A percentile compares a stretch with the other conserved stretches of the same genome.
These are phyloP conservation scores for Calvatia gigantea DNA, from an alignment of 768 basidiomycete genomes.

Conservation along the genomic window DNA sequence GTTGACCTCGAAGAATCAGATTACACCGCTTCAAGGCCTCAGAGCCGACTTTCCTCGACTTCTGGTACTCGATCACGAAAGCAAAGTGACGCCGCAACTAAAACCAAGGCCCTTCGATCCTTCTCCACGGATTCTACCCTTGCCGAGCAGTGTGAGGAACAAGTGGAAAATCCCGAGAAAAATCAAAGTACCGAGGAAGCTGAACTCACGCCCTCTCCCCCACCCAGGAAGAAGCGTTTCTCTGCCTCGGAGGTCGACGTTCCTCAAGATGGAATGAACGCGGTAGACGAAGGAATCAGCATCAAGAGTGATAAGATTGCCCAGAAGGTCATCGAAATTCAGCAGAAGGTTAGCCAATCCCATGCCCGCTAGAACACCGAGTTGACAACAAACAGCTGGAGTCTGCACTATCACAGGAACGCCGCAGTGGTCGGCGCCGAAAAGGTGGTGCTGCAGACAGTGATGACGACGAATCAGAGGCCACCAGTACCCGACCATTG, in stretches of 20 bases:
- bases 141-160: slow-evolving; percentile 55
- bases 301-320: slow-evolving; percentile 85
- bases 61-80: slow-evolving; percentile 56
- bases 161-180: slow-evolving; percentile 28
- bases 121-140: slow-evolving; percentile 80
- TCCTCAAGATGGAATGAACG: slow-evolving; percentile 75
- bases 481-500: slow-evolving; percentile 37
- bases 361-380: slow-evolving; percentile 10
- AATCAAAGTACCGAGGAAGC: slow-evolving; percentile 37
- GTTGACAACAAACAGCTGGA: slow-evolving; percentile 52
- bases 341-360: slow-evolving; percentile 67
- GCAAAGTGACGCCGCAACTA: slow-evolving; percentile 51
- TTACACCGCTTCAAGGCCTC: slow-evolving; percentile 65
- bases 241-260: slow-evolving; percentile 64
- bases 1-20: slow-evolving; percentile 79
- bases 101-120: slow-evolving; percentile 56
- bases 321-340: slow-evolving; percentile 84
- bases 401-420: slow-evolving; percentile 62
- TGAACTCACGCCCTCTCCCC: slow-evolving; percentile 41
- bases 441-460: slow-evolving; percentile 35
- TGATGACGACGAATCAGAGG: slow-evolving; percentile 46
- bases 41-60: slow-evolving; percentile 60
- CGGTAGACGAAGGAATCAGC: slow-evolving; percentile 84
- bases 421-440: slow-evolving; percentile 27
- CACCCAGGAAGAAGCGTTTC: slow-evolving; percentile 69